These are phyloP conservation scores for Saposhnikovia divaricata DNA, from an alignment of 129 eudicot genomes.

Conservation along the genomic window DNA sequence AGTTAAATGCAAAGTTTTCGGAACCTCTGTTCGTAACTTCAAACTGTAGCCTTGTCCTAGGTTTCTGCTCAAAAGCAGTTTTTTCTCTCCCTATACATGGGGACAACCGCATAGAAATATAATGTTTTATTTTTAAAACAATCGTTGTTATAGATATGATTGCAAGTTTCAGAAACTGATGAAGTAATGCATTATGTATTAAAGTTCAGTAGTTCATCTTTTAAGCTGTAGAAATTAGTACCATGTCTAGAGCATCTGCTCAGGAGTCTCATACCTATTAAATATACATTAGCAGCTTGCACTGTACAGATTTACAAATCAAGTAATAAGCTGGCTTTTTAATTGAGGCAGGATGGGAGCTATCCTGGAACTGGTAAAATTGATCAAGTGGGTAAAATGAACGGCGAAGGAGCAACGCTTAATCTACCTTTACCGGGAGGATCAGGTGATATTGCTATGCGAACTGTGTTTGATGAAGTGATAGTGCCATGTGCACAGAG, in stretches of 20 bases:
- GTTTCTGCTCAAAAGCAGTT: not conserved
- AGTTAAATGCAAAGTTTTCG: not conserved
- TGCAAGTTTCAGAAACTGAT: not conserved
- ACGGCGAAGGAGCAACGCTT: constrained; percentile 86
- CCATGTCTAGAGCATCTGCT: not conserved
- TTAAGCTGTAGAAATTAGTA: not conserved
- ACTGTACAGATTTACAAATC: not conserved
- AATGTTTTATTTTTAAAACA: not conserved
- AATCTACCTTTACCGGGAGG: constrained; percentile 91
- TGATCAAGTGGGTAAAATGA: constrained; percentile 50
- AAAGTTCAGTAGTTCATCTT: not conserved
- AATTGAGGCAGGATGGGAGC: constrained; percentile 72
- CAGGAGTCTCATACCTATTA: not conserved
- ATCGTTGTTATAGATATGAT: not conserved
- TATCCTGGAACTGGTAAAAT: constrained; percentile 97
- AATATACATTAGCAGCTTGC: not conserved
- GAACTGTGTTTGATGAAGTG: constrained; percentile 72
- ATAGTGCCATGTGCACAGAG: constrained; percentile 77
- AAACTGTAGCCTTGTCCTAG: not conserved
- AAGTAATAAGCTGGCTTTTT: not conserved
- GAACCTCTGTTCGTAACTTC: not conserved
- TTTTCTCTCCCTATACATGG: not conserved
- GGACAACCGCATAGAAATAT: not conserved
- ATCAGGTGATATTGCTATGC: constrained; percentile 83
- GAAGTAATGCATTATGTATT: not conserved